Base-by-base conservation (phyloP, 805 yeast genomes). In the Cyberlindnera galapagoensis region DNA sequence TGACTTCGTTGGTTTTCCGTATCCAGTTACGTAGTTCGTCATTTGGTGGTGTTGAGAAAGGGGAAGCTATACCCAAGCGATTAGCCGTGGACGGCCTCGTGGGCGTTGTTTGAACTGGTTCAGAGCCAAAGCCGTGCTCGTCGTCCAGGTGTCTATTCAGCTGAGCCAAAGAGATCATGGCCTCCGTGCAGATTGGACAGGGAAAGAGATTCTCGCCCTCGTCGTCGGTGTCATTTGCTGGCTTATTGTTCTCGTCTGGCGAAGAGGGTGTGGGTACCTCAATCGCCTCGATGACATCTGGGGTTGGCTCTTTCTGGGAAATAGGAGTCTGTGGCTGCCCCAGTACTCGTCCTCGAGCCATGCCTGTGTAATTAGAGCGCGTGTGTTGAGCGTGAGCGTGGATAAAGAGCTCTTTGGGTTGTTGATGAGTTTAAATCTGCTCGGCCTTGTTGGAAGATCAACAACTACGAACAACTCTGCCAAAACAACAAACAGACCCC, bases 81-180 rank as follows among this genome's bases (percentile, higher is more conserved):
- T n/a, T n/a, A n/a, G n/a, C n/a, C 8, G 12, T 13, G 24, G 22
- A 12, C 23, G 13, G 21, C 25, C 22, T 23, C 12, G 11, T 28
- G 6, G 14, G 31, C 17, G 36, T n/a, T 9, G 34, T 32, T 24
- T 33, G 19, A 12, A 4, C 9, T 12, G 8, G 11, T 4, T 19
- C 16, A 20, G 23, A 12, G 40, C 57, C 23, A 30, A 59, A 57
- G 1, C 62, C 57, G 51, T 85, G 95, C 7, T 56, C 70, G 36
- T 71, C 80, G 51, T 86, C 95, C 18, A 85, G 56, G 54, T 85
- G 95, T 26, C 65, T 62, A 51, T 82, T 82, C 35, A 84, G 59
- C 39, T 72, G 79, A 11, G 43, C 31, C 24, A 78, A 52, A 6
- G 70, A 65, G 6, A 71, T 55, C 78, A 80, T 75, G 2, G 54